Evolutionary conservation across 2,329 filamentous ascomycete species (phyloP), one percentile per base, ranked within the genome.

Genomic region (Ophiosphaerella narmari): DNA sequence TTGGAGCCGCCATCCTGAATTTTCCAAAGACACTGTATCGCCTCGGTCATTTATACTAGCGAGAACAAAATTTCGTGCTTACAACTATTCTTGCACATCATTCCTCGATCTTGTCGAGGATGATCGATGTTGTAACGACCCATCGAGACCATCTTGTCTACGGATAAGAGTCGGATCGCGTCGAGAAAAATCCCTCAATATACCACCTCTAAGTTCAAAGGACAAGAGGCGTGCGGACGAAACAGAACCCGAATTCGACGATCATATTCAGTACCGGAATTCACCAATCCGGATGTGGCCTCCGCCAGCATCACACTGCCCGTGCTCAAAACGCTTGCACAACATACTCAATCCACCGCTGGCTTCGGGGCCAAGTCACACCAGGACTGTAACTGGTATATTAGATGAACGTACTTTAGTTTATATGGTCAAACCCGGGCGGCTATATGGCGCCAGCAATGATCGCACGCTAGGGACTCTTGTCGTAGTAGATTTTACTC

Each of bases 61-160:
- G 33, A 78, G 80, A 45, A 85, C 81, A 9, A 79, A 80, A 37
- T 69, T 85, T 38, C 77, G 81, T 21, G 75, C 78, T 3, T 88
- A 88, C 63, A 77, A 82, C 43, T 66, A 76, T 11, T 73, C 77
- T 2, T 79, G 78, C 53, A 76, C 75, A 18, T 77, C 84, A 0
- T 87, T 84, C 59, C 46, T 88, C 5, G 86, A 88, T 56, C 65
- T 88, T 0, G 79, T 86, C 5, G 77, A 85, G 53, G 78, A 82
- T 52, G 70, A 78, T 3, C 41, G 66, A 2, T 74, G 71, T 48
- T 74, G 67, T 29, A 54, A 64, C 2, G 58, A 67, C n/a, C 53
- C 60, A 2, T 62, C 66, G 53, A 37, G 47, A n/a, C 50, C 48
- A 14, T 51, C 71, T 55, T 74, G 74, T 14, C 69, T 84, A 11